Conservation (phyloP, 495 filamentous ascomycete species). For the Aspergillus conjunctus region DNA sequence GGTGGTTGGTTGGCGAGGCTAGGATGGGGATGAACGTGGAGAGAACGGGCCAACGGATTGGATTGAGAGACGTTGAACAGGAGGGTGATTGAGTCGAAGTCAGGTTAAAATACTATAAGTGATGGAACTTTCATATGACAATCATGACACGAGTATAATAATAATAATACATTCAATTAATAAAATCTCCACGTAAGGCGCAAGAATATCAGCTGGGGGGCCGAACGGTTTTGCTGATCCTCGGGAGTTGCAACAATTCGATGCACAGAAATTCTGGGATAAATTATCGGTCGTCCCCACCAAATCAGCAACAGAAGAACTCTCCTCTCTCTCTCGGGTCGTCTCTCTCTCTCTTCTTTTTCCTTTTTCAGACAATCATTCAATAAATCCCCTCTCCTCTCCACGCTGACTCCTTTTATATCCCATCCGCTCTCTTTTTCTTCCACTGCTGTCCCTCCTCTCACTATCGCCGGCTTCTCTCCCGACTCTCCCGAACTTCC, state of each 20-base stretch:
- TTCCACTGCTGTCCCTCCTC: slow-evolving; percentile 9
- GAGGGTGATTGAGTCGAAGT: not conserved
- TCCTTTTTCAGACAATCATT: not conserved
- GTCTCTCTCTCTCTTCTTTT: not conserved
- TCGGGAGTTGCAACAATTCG: too few relatives aligned
- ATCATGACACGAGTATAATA: too few relatives aligned
- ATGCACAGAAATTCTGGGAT: too few relatives aligned
- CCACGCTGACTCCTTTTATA: slow-evolving; percentile 16
- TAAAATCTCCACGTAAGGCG: too few relatives aligned
- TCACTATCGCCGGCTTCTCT: slow-evolving; percentile 8
- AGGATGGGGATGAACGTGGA: slow-evolving; percentile 24
- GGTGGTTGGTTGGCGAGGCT: slow-evolving; percentile 5
- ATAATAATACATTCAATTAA: too few relatives aligned
- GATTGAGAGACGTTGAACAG: not conserved
- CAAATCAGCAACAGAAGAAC: not conserved
- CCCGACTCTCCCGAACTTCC: slow-evolving; percentile 16
- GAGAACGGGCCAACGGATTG: slow-evolving; percentile 16
- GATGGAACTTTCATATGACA: too few relatives aligned
- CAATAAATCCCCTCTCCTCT: not conserved
- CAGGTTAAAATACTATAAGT: too few relatives aligned
- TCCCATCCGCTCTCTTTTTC: slow-evolving; percentile 9
- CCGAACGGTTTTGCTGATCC: too few relatives aligned
- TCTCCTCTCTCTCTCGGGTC: not conserved
- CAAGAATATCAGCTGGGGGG: too few relatives aligned
- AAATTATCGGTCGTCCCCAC: not conserved